These are phyloP conservation scores for Penicillium sp. DNA, from an alignment of 2,329 filamentous ascomycete genomes.

Conservation along the genomic window DNA sequence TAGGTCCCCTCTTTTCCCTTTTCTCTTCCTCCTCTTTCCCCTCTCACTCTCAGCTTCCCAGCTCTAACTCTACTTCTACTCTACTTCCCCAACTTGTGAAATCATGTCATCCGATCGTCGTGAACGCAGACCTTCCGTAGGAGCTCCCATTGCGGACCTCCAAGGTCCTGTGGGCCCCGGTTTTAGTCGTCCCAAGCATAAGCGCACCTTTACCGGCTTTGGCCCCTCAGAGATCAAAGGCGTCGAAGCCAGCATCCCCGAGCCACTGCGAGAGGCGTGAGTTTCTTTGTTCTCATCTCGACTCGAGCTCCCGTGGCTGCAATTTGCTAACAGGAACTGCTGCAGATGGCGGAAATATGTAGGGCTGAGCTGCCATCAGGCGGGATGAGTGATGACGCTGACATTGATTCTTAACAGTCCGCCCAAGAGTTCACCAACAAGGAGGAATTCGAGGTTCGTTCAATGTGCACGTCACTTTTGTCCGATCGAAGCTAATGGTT, in stretches of 20 bases:
- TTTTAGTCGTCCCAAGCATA: constrained; percentile 92
- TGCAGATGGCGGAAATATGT: constrained; percentile 65
- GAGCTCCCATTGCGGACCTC: constrained; percentile 84
- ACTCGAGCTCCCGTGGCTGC: constrained; percentile 1
- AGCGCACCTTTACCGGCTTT: constrained; percentile 93
- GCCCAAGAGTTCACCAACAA: constrained; percentile 73
- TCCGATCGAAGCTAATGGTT: constrained; percentile 10
- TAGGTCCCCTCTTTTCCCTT: not conserved
- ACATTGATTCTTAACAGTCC: constrained; percentile 48
- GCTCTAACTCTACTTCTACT: not conserved
- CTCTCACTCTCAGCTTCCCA: not conserved
- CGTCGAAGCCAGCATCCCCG: constrained; percentile 89
- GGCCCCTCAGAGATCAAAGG: constrained; percentile 88
- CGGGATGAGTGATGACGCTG: not conserved
- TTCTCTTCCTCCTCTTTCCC: not conserved
- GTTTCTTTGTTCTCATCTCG: constrained; percentile 41
- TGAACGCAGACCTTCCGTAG: constrained; percentile 79
- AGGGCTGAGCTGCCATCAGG: constrained; percentile 29
- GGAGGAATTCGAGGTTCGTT: constrained; percentile 71
- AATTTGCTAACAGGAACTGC: not conserved
- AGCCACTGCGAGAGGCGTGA: constrained; percentile 83
- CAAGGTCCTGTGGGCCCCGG: constrained; percentile 83
- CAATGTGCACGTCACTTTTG: not conserved
- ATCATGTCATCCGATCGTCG: constrained; percentile 48
- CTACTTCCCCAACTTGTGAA: not conserved